Base-by-base conservation (phyloP, 75 land plant species). In the Cupressus sempervirens region DNA sequence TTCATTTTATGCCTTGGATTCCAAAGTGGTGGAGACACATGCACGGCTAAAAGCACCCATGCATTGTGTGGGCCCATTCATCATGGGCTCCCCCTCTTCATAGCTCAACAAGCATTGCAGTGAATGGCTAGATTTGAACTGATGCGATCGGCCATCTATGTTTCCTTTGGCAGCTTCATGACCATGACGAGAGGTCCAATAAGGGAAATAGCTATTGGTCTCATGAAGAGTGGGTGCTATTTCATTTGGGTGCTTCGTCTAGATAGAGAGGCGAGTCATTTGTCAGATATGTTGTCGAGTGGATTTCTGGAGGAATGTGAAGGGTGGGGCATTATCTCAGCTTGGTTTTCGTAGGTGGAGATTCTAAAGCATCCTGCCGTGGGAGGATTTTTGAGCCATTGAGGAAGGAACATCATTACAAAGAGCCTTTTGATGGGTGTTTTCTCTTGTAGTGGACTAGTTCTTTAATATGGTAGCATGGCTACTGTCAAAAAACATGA, bases 351-450 rank as follows among this genome's bases (percentile, higher is more conserved):
- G 16, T 84, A 85, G 16, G 11, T 56, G 0, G 40, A 23, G 6
- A 9, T 85, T 4, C 32, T 85, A 0, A 13, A 62, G 3, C 86
- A 85, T 76, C 67, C 26, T 10, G 80, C 84, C 48, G 50, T 85
- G 18, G 83, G 83, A 8, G 83, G 84, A 15, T 85, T 85, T 53
- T 85, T 38, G 0, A 85, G 41, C 7, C 86, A 85, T 41, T 83
- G 73, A 48, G 35, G n/a, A n/a, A n/a, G n/a, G n/a, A n/a, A n/a
- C n/a, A n/a, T n/a, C n/a, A n/a, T n/a, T n/a, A n/a, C n/a, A n/a
- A n/a, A n/a, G n/a, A n/a, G n/a, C n/a, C n/a, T 84, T 1, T 58
- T 83, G 1, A 35, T 36, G 16, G 88, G 87, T 13, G 87, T 87
- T 56, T 54, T 73, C 87, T 4, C 30, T 50, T 11, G 45, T 10